Base-by-base conservation (phyloP, 257 asterid genomes). In the Eucommia ulmoides region DNA sequence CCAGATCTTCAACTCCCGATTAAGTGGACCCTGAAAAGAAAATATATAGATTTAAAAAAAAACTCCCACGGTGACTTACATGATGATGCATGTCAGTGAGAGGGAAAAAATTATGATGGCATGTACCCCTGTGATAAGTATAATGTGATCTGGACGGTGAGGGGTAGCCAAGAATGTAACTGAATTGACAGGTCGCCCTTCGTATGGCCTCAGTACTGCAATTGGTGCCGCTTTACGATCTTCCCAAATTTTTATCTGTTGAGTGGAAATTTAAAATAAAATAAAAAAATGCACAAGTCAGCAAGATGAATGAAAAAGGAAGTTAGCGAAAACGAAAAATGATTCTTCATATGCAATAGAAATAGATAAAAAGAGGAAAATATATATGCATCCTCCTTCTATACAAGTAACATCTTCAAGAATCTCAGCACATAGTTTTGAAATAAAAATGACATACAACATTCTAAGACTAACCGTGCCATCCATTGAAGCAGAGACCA, bases 171-270 rank as follows among this genome's bases (percentile, higher is more conserved):
- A 73, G 67, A 92, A 92, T n/a, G 94, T 87, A 59, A 69, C 99
- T 23, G 99, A 92, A 74, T 65, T 81, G 68, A 92, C 93, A 58
- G 99, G 97, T n/a, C 67, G 95, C 19, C 95, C 87, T 53, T 84
- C 95, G 68, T 86, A 85, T 51, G 97, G 97, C 72, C 77, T 80
- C 61, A 83, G 73, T 61, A 91, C 95, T 52, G 97, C 99, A 52
- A 81, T 81, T 16, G 99, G 99, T 26, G 17, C 59, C 26, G 76
- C 57, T 62, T 86, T 87, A 33, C 94, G 79, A 61, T 87, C 99
- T 52, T 83, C 99, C 99, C 99, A 92, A 52, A 92, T 76, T 67
- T 87, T 92, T 51, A 92, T 77, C 99, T 92, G 97, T 71, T 65
- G 51, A 48, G 12, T 29, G 38, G 12, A 12, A n/a, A n/a, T n/a